phyloP scores from a whole-genome alignment of 768 basidiomycete species.

The Rhizopogon salebrosus region DNA sequence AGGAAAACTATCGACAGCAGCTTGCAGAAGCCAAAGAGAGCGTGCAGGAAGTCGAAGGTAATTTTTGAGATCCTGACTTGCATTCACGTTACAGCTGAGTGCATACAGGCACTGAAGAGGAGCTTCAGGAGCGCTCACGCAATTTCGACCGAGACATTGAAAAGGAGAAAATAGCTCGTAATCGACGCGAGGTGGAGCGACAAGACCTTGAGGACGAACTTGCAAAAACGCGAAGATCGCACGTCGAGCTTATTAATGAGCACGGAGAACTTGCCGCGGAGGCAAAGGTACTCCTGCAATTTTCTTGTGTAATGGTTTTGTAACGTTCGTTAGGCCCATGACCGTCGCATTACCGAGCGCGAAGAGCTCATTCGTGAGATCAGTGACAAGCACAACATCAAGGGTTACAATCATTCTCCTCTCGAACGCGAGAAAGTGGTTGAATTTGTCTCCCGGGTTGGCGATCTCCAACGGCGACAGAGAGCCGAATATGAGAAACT shows the following conservation, averaged over 20 bases:
- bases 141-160: slow-evolving; percentile 58
- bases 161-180: slow-evolving; percentile 44
- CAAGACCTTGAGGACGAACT: slow-evolving; percentile 64
- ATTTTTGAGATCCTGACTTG: background rate
- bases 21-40: slow-evolving; percentile 58
- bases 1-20: slow-evolving; percentile 56
- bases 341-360: slow-evolving; percentile 60
- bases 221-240: slow-evolving; percentile 38
- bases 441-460: slow-evolving; percentile 67
- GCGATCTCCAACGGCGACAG: slow-evolving; percentile 57
- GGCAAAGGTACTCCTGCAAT: slow-evolving; percentile 48
- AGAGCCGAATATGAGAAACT: slow-evolving; percentile 60
- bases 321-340: slow-evolving; percentile 53
- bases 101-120: slow-evolving; percentile 62
- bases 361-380: slow-evolving; percentile 72
- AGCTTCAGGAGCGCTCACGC: slow-evolving; percentile 51
- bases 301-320: background rate
- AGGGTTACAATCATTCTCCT: slow-evolving; percentile 66
- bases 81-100: background rate
- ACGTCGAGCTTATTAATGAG: slow-evolving; percentile 51
- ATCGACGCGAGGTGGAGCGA: slow-evolving; percentile 42
- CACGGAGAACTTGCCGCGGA: slow-evolving; percentile 72
- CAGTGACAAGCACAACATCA: slow-evolving; percentile 61
- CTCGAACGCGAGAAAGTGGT: slow-evolving; percentile 66
- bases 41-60: slow-evolving; percentile 64